Percentiles rank a stretch among this genome's conserved stretches.
phyloP scores from a whole-genome alignment of 2,329 filamentous ascomycete genomes.

The Leptographium wingfieldii region DNA sequence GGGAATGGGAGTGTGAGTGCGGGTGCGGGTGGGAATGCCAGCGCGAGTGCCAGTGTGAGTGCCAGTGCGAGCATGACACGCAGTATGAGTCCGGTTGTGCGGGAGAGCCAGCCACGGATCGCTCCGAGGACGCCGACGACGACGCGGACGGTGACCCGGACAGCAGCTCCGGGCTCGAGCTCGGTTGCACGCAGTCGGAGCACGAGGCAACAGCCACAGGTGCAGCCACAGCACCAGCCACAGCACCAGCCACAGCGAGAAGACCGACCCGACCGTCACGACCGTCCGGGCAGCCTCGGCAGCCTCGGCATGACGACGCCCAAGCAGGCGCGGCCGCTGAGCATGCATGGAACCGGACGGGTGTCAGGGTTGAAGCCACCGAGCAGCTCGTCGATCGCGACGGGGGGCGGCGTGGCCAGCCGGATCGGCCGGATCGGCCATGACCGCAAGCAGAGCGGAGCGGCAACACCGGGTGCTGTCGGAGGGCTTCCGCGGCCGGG shows the following conservation, averaged over 20 bases:
- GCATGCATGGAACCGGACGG: slow-evolving; percentile 11
- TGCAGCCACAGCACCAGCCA: background rate
- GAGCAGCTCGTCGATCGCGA: slow-evolving; percentile 24
- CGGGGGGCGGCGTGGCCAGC: slow-evolving; percentile 24
- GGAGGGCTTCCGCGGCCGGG: slow-evolving; percentile 32
- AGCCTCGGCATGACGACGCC: slow-evolving; percentile 14
- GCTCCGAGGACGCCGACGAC: slow-evolving; percentile 9
- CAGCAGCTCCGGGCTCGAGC: background rate
- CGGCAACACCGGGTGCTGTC: background rate
- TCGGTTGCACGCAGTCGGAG: background rate
- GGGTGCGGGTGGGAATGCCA: background rate
- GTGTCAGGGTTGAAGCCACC: slow-evolving; percentile 49
- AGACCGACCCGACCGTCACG: background rate
- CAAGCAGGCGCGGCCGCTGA: slow-evolving; percentile 10
- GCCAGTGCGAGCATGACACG: too few relatives aligned
- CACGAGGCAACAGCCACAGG: background rate
- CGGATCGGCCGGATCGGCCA: slow-evolving; percentile 32
- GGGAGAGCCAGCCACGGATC: slow-evolving; percentile 4
- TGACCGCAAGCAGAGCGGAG: slow-evolving; percentile 31
- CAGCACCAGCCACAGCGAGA: background rate
- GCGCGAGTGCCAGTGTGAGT: background rate
- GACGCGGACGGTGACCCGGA: background rate
- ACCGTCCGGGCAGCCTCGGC: slow-evolving; percentile 9
- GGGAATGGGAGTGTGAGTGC: background rate
- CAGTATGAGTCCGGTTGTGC: too few relatives aligned